A percentile compares a stretch with the other conserved stretches of the same genome.
Conservation (phyloP, 257 asterid species). For the Petrea volubilis region DNA sequence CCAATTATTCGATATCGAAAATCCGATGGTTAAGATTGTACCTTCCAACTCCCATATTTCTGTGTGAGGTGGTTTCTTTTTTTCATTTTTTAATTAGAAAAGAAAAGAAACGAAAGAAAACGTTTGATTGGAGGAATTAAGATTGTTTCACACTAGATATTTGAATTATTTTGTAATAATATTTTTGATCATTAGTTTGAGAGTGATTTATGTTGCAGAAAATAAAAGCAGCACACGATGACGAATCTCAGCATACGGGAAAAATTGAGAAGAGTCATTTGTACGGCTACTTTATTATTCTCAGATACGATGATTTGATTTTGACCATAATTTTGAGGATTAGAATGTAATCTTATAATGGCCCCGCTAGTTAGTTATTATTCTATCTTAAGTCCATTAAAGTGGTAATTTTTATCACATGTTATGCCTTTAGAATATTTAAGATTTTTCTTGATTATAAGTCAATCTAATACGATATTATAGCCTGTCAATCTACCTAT, state of each 20-base stretch:
- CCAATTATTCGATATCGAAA: no score
- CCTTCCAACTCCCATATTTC: no score
- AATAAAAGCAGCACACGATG: constrained; percentile 34
- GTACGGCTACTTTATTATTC: constrained; percentile 25
- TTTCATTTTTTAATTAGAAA: no score
- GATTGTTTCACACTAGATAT: neutral
- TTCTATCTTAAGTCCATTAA: neutral
- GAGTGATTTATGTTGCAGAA: constrained; percentile 35
- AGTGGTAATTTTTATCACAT: constrained; percentile 11
- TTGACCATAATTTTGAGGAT: constrained; percentile 16
- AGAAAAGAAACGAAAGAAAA: neutral
- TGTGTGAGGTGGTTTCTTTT: no score
- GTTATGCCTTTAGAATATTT: constrained; percentile 18
- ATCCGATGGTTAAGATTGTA: no score
- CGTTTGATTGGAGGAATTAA: constrained; percentile 7
- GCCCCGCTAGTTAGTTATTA: neutral
- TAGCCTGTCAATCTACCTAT: no score
- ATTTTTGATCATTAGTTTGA: constrained; percentile 3
- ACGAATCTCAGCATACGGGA: constrained; percentile 74
- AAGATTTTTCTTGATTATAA: constrained; percentile 10
- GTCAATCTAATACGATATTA: constrained; percentile 16
- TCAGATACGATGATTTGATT: constrained; percentile 1
- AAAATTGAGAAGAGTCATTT: constrained; percentile 37
- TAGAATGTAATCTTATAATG: constrained; percentile 6
- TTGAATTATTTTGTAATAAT: neutral